Evolutionary conservation across 768 basidiomycete species (phyloP).

Genomic region (Pleurotus tuoliensis): DNA sequence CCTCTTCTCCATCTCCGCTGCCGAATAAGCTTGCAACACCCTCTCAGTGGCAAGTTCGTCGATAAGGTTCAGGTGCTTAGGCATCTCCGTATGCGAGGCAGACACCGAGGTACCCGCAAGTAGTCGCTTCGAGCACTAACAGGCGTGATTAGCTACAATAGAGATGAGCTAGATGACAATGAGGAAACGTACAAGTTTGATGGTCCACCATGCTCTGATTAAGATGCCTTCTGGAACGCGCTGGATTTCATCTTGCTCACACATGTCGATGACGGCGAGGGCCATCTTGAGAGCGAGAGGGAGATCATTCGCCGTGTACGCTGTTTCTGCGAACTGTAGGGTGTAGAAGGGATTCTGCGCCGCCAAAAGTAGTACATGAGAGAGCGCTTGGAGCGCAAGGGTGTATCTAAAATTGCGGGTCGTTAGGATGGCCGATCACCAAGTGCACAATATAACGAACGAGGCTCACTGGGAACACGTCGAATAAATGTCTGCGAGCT

Average conservation of each 20-base stretch:
- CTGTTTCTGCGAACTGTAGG: constrained; percentile 85
- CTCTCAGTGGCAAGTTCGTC: constrained; percentile 74
- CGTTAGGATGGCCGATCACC: background rate
- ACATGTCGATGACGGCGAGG: constrained; percentile 78
- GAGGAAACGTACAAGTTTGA: constrained; percentile 61
- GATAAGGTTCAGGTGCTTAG: constrained; percentile 53
- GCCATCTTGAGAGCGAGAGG: constrained; percentile 77
- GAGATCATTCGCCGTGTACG: constrained; percentile 74
- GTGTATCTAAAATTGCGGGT: constrained; percentile 50
- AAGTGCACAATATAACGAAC: background rate
- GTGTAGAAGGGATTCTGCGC: constrained; percentile 86
- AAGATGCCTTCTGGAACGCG: constrained; percentile 50
- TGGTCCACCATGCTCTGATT: constrained; percentile 78
- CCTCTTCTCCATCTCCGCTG: background rate
- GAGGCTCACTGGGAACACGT: constrained; percentile 64
- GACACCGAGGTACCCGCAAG: constrained; percentile 41
- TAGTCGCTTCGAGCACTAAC: constrained; percentile 59
- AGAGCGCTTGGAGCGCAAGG: constrained; percentile 66
- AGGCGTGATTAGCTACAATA: background rate
- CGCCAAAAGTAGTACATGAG: constrained; percentile 76
- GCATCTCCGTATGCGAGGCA: constrained; percentile 53
- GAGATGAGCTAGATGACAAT: background rate
- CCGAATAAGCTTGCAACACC: constrained; percentile 53
- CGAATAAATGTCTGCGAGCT: constrained; percentile 78
- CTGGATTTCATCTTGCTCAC: constrained; percentile 47